Evolutionary conservation across 2,329 filamentous ascomycete species (phyloP).

Genomic region (Spiromastix sp.): DNA sequence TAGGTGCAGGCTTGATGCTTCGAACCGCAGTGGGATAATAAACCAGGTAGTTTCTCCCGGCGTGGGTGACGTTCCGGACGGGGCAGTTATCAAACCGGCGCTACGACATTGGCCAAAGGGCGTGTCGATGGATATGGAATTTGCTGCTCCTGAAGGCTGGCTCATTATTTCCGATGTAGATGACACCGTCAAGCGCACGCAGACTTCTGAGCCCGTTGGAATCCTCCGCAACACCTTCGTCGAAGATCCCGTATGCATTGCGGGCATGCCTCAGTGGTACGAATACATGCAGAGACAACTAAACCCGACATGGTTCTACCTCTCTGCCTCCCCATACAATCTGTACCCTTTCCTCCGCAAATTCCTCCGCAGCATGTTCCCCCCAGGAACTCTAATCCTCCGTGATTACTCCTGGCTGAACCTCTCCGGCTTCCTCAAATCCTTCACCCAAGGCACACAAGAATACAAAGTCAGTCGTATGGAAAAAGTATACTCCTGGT

Average conservation of each 20-base stretch:
- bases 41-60: constrained; percentile 50
- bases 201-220: constrained; percentile 67
- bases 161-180: constrained; percentile 81
- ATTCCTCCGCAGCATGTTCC: constrained; percentile 64
- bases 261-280: constrained; percentile 81
- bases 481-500: constrained; percentile 64
- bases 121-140: constrained; percentile 60
- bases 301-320: constrained; percentile 76
- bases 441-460: constrained; percentile 69
- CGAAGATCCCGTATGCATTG: constrained; percentile 58
- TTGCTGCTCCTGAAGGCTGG: constrained; percentile 71
- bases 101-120: constrained; percentile 17
- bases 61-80: constrained; percentile 29
- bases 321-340: constrained; percentile 90
- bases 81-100: constrained; percentile 35
- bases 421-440: constrained; percentile 65
- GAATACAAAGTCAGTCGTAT: constrained; percentile 79
- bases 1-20: constrained; percentile 54
- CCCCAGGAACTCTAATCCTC: constrained; percentile 69
- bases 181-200: constrained; percentile 88
- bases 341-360: constrained; percentile 74
- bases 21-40: constrained; percentile 61
- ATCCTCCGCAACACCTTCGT: constrained; percentile 79
- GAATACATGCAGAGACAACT: constrained; percentile 47
- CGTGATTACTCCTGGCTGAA: constrained; percentile 83